Base-by-base conservation (phyloP, 768 basidiomycete species). In the Wakefieldia striispora region DNA sequence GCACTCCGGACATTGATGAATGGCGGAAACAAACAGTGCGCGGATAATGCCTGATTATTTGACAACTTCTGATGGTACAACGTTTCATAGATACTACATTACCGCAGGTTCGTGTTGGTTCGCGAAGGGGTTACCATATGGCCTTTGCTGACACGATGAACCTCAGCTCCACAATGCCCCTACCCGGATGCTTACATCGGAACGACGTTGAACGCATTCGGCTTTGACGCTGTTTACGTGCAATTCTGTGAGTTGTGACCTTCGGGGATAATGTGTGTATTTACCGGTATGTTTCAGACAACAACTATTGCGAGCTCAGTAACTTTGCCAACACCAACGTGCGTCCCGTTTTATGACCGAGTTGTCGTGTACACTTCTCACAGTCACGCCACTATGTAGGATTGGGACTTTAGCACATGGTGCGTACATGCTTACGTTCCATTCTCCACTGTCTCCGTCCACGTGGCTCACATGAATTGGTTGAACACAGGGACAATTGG, bases 201-300 rank as follows among this genome's bases (percentile, higher is more conserved):
- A 6, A 59, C 70, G 1, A 71, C 74, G 38, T 56, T 79, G 55
- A 72, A 73, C 55, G 61, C 57, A 0, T 74, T 75, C 24, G 65
- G 57, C 1, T 78, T 79, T 47, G 77, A 79, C 51, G 77, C 75
- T 3, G 65, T 79, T 44, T 79, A 75, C 36, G 78, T 79, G 20
- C 77, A 79, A 54, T 78, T 78, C 63, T 78, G 77, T 56, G 51
- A 41, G 48, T 50, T 29, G 29, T 29, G 3, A 26, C 31, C 21
- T 20, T 29, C 11, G 36, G 5, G 24, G 1, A 29, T 12, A 13
- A 29, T 1, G 68, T 68, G 1, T 17, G 40, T 37, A 10, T 45
- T 62, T 38, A 59, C 46, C 0, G 23, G 38, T 20, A 11, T 17
- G 17, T 19, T 48, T 4, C 10, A 77, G 76, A 79, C 54, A 78